phyloP scores from a whole-genome alignment of 441 rosid species.

The Populus tomentosa region DNA sequence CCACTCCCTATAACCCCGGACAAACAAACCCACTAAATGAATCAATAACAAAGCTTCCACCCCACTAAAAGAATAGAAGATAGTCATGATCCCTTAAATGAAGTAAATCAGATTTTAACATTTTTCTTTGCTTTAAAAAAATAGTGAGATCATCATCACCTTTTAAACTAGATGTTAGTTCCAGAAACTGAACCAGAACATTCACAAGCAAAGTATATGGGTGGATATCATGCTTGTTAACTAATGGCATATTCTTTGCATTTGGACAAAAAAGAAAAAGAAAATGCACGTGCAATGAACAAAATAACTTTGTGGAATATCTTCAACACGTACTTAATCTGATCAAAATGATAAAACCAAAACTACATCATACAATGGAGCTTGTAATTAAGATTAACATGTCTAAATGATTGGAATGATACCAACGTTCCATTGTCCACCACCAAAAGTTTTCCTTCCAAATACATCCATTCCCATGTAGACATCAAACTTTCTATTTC shows the following conservation, averaged over 20 bases:
- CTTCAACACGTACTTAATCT: no score
- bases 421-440: constrained; percentile 75
- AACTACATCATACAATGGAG: background rate
- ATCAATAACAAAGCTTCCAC: no score
- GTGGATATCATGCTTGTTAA: background rate
- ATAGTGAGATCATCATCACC: no score
- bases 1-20: no score
- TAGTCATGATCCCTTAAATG: background rate
- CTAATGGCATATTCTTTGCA: background rate
- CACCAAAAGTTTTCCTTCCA: constrained; percentile 81
- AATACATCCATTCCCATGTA: constrained; percentile 89
- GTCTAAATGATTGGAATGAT: no score
- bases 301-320: no score
- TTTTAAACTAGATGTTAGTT: background rate
- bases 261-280: background rate
- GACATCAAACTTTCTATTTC: constrained; percentile 69
- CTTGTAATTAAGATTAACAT: background rate
- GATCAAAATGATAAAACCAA: no score
- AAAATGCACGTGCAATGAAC: no score
- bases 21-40: no score
- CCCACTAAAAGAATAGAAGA: background rate
- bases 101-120: background rate
- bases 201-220: background rate
- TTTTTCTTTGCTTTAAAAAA: no score
- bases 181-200: background rate